These are phyloP conservation scores for Venturia asperata DNA, from an alignment of 2,329 filamentous ascomycete genomes.

Conservation along the genomic window DNA sequence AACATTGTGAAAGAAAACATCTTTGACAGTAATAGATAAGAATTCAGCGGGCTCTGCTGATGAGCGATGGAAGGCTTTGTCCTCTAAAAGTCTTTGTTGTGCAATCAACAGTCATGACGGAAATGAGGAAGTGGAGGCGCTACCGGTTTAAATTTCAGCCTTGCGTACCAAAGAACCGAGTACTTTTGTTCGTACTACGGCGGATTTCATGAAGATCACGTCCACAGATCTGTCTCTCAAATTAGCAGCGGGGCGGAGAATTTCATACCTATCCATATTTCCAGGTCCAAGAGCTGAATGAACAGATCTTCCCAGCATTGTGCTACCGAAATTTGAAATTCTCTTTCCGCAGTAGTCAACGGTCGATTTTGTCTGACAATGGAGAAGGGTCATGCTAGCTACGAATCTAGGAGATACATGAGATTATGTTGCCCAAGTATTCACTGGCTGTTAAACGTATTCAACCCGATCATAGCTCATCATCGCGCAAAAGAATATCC, in stretches of 20 bases:
- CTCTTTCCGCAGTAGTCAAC: too few relatives aligned
- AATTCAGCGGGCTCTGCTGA: not conserved
- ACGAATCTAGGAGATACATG: not conserved
- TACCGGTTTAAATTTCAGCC: not conserved
- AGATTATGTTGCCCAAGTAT: not conserved
- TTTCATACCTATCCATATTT: too few relatives aligned
- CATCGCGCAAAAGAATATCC: conserved; percentile 15
- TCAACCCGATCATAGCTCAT: conserved; percentile 20
- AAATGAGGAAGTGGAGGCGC: not conserved
- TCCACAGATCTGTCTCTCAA: not conserved
- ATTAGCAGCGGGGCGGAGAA: not conserved
- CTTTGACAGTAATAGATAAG: not conserved
- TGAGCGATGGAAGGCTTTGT: too few relatives aligned
- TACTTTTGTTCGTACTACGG: not conserved
- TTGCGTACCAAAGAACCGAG: not conserved
- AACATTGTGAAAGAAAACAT: not conserved
- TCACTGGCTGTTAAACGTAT: too few relatives aligned
- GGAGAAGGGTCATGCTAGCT: too few relatives aligned
- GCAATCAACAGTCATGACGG: not conserved
- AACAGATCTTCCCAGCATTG: too few relatives aligned
- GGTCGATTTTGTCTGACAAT: too few relatives aligned
- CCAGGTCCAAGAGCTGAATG: too few relatives aligned
- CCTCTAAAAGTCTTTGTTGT: not conserved
- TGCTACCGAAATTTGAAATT: too few relatives aligned
- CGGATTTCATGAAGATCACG: not conserved